Base-by-base conservation (phyloP, 441 rosid species). In the Pelargonium cotyledonis region DNA sequence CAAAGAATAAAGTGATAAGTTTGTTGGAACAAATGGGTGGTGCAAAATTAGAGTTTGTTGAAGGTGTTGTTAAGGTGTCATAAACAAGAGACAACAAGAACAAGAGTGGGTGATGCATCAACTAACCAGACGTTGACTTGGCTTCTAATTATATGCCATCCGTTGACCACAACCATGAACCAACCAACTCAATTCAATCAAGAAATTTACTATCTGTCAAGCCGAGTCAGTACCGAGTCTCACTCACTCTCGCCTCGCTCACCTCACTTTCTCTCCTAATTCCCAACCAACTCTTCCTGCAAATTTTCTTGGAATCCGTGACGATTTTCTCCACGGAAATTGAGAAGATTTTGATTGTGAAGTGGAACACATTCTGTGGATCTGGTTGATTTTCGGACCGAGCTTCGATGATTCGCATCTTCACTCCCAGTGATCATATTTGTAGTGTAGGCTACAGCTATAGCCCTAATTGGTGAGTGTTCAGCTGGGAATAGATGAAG, bases 251-350 rank as follows among this genome's bases (percentile, higher is more conserved):
- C 61, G 61, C 16, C 61, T 55, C 61, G 18, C 61, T 55, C 31
- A 26, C 31, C 31, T 26, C 31, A 26, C 31, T 26, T 23, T 23
- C 31, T 26, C 31, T 26, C 31, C 31, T 2, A 26, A 26, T 1
- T 26, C 31, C 31, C 31, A 26, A 26, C 61, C 21, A 15, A n/a
- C 18, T 1, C 21, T 16, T 55, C 1, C 61, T 55, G 61, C 61
- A 55, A 55, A 16, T 55, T 55, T 55, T 55, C 61, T 55, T 21
- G 60, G 60, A 53, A 15, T 5, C 60, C 60, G 60, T 53, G 60
- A 53, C 60, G 7, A 15, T 15, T 55, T 16, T 55, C 18, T 10
- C 23, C 61, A 7, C 5, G 55, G 21, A 55, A 55, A 14, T 55
- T 44, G 49, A 8, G 49, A 44, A 7, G 11, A 44, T 44, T 11